Evolutionary conservation across 2,329 filamentous ascomycete species (phyloP).

Genomic region (Didymellaceae sp.): DNA sequence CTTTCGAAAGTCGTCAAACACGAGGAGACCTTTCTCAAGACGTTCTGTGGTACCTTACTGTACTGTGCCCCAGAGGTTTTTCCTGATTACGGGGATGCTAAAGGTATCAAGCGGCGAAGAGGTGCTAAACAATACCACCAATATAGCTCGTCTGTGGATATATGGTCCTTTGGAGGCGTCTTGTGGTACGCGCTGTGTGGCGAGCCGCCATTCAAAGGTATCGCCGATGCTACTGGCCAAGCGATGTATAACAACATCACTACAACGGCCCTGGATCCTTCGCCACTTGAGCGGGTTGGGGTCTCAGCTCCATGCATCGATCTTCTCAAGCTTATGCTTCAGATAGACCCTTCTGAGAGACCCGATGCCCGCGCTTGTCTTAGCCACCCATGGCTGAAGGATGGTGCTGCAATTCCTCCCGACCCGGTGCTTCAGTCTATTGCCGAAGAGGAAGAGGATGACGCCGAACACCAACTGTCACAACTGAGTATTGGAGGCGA

Average conservation of each 20-base stretch:
- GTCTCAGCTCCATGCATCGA: slow-evolving; percentile 74
- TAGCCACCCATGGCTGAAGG: slow-evolving; percentile 74
- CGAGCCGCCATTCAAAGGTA: slow-evolving; percentile 80
- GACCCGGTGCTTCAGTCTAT: slow-evolving; percentile 50
- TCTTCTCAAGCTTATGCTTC: slow-evolving; percentile 79
- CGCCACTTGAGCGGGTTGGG: slow-evolving; percentile 63
- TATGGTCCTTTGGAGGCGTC: slow-evolving; percentile 95
- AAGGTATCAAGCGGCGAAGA: slow-evolving; percentile 68
- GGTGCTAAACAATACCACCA: slow-evolving; percentile 59
- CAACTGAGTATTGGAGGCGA: slow-evolving; percentile 60
- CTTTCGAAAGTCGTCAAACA: slow-evolving; percentile 93
- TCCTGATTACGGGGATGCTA: slow-evolving; percentile 75
- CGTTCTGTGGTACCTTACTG: slow-evolving; percentile 92
- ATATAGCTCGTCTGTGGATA: slow-evolving; percentile 91
- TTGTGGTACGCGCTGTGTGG: slow-evolving; percentile 85
- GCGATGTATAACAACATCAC: slow-evolving; percentile 88
- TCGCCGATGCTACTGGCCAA: slow-evolving; percentile 75
- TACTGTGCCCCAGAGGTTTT: slow-evolving; percentile 99
- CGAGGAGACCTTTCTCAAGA: slow-evolving; percentile 89
- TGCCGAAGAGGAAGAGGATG: slow-evolving; percentile 65
- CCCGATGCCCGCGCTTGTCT: slow-evolving; percentile 76
- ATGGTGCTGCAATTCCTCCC: slow-evolving; percentile 50
- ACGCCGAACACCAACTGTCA: slow-evolving; percentile 51
- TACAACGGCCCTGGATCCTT: slow-evolving; percentile 72
- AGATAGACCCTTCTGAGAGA: slow-evolving; percentile 77